A percentile compares a stretch with the other conserved stretches of the same genome.
Evolutionary conservation across 2,329 filamentous ascomycete genomes (phyloP).

Genomic region (Trichoderma sp.): DNA sequence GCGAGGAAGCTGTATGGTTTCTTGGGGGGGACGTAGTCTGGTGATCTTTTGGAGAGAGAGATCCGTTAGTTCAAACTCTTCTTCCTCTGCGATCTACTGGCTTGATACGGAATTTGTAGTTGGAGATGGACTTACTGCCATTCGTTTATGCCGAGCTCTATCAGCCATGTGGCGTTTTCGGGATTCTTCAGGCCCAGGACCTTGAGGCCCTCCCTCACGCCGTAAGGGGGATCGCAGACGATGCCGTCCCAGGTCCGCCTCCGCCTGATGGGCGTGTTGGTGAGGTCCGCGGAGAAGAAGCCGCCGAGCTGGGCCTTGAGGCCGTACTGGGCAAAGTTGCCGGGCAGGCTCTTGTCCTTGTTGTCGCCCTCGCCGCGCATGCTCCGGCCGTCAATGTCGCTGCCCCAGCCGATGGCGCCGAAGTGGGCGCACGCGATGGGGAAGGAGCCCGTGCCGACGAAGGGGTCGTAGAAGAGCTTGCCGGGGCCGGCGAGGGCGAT

Average conservation of each 20-base stretch:
- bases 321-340: slow-evolving; percentile 86
- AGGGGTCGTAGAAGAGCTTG: slow-evolving; percentile 90
- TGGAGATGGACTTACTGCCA: slow-evolving; percentile 61
- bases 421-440: slow-evolving; percentile 88
- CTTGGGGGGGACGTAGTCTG: slow-evolving; percentile 82
- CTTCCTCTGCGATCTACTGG: rapidly evolving
- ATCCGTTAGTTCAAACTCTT: not conserved
- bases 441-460: slow-evolving; percentile 93
- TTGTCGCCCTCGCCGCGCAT: slow-evolving; percentile 69
- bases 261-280: slow-evolving; percentile 74
- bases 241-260: slow-evolving; percentile 80
- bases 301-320: slow-evolving; percentile 69
- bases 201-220: slow-evolving; percentile 86
- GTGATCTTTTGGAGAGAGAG: slow-evolving; percentile 40
- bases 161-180: slow-evolving; percentile 59
- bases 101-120: not conserved
- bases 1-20: slow-evolving; percentile 88
- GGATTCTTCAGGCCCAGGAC: slow-evolving; percentile 79
- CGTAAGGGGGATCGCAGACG: slow-evolving; percentile 93
- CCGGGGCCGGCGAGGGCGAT: slow-evolving; percentile 80
- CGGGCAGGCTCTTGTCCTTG: slow-evolving; percentile 53
- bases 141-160: slow-evolving; percentile 69
- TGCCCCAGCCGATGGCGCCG: slow-evolving; percentile 79
- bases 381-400: slow-evolving; percentile 89
- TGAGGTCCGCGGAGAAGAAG: slow-evolving; percentile 82